Percentiles rank a stretch among this genome's conserved stretches.
Evolutionary conservation across 495 filamentous ascomycete genomes (phyloP).

Genomic region (Hypoxylon lenormandii): DNA sequence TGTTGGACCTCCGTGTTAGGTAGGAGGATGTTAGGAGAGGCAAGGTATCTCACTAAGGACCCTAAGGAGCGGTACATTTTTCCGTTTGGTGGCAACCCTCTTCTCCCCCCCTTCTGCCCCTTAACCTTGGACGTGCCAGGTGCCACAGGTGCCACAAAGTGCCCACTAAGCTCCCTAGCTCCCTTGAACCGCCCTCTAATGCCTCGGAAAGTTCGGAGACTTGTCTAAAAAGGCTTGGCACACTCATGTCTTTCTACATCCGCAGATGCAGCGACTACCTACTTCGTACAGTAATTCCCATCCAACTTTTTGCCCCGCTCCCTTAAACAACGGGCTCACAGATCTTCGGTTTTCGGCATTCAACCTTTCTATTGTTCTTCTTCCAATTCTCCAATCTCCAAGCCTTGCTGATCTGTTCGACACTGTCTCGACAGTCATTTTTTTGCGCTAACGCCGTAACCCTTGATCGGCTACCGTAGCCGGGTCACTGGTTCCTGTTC

Average conservation of each 20-base stretch:
- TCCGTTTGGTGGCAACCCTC: slow-evolving; percentile 9
- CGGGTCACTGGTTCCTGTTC: slow-evolving; percentile 9
- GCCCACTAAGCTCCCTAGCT: too few relatives aligned
- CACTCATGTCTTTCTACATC: slow-evolving; percentile 3
- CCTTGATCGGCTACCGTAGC: slow-evolving; percentile 30
- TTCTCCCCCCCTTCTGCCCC: background rate
- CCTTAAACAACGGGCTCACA: slow-evolving; percentile 37
- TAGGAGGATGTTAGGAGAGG: too few relatives aligned
- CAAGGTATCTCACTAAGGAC: too few relatives aligned
- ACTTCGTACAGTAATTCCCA: slow-evolving; percentile 8
- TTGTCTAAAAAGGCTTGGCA: slow-evolving; percentile 31
- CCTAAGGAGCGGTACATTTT: slow-evolving; percentile 25
- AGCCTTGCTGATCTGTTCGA: slow-evolving; percentile 38
- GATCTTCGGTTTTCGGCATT: slow-evolving; percentile 49
- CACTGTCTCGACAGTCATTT: slow-evolving; percentile 20
- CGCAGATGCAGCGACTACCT: slow-evolving; percentile 20
- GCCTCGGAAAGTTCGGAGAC: slow-evolving; percentile 44
- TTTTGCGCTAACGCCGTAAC: slow-evolving; percentile 33
- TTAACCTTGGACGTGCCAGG: too few relatives aligned
- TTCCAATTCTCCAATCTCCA: slow-evolving; percentile 16
- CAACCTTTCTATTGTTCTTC: slow-evolving; percentile 28
- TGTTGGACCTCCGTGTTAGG: too few relatives aligned
- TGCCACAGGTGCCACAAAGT: background rate
- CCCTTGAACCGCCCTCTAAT: background rate
- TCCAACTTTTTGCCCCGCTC: slow-evolving; percentile 40